Base-by-base conservation (phyloP, 1,284 basidiomycete species). In the Mycosarcoma mackinlayi region DNA sequence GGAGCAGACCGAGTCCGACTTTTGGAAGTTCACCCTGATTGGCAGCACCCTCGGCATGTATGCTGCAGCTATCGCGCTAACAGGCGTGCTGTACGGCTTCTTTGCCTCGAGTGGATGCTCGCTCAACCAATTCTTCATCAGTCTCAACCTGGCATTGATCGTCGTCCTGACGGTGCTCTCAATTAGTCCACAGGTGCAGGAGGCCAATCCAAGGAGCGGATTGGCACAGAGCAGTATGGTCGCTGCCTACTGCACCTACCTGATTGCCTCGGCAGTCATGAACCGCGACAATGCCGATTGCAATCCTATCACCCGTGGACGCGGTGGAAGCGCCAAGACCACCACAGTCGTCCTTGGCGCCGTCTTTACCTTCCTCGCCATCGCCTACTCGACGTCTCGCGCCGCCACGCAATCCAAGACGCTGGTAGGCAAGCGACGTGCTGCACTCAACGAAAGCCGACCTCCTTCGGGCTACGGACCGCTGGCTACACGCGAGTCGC, bases 21-120 rank as follows among this genome's bases (percentile, higher is more conserved):
- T 95, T 50, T 98, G 95, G 95, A 94, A 97, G 84, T 97, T 92
- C 88, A 89, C 96, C 61, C 89, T 98, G 54, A 89, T 99, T 65
- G 90, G 92, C 18, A 94, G 92, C n/a, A 98, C 96, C 0, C 89
- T 90, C 21, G 87, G 89, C 44, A 90, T 95, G 88, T 98, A 97
- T 84, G 86, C 88, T 23, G 89, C 89, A 56, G 88, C 92, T 9
- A 88, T 97, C 78, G 88, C 90, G 1, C 86, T 96, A 41, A 98
- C 94, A 0, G 89, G 89, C 40, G 84, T 98, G 49, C 88, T 98
- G 41, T 97, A 94, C 82, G 90, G 88, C 56, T 98, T 93, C 86
- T 98, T 98, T 82, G 90, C 93, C 9, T 88, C 90, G 23, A 87
- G 88, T 8, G 92, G 89, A 3, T 98, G 95, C 85, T 89, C 88